A percentile compares a stretch with the other conserved stretches of the same genome.
phyloP scores from a whole-genome alignment of 176 grass and related monocot species.

The Luzula sylvatica region DNA sequence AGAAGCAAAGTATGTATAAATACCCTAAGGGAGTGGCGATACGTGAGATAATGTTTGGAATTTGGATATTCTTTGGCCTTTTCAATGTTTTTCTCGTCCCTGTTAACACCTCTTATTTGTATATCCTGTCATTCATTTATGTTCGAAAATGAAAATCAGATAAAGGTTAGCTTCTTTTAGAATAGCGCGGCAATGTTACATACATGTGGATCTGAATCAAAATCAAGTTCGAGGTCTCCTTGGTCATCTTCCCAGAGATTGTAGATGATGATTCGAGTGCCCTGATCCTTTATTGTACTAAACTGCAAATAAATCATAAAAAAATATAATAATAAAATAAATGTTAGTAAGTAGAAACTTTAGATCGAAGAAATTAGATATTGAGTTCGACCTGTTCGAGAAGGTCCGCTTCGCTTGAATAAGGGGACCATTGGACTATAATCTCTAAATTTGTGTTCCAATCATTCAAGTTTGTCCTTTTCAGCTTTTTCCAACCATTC shows the following conservation, averaged over 20 bases:
- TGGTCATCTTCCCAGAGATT: conserved; percentile 98
- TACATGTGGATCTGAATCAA: conserved; percentile 74
- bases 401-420: conserved; percentile 78
- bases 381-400: conserved; percentile 74
- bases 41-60: conserved; percentile 81
- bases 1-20: neutral
- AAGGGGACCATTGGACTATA: conserved; percentile 73
- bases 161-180: conserved; percentile 18
- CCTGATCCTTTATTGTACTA: conserved; percentile 61
- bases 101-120: conserved; percentile 86
- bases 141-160: conserved; percentile 32
- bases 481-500: conserved; percentile 52
- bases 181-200: conserved; percentile 28
- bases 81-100: conserved; percentile 81
- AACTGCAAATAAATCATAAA: conserved; percentile 50
- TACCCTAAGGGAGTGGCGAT: conserved; percentile 89
- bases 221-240: conserved; percentile 85
- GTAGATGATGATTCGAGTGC: conserved; percentile 88
- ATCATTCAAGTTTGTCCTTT: conserved; percentile 39
- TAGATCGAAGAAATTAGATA: no score
- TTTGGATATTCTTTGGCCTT: conserved; percentile 77
- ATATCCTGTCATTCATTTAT: conserved; percentile 66
- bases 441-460: conserved; percentile 70
- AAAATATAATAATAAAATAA: conserved; percentile 21
- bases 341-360: no score